Evolutionary conservation across 2,329 filamentous ascomycete species (phyloP), one percentile per base, ranked within the genome.

Genomic region (Coniochaeta hoffmannii): DNA sequence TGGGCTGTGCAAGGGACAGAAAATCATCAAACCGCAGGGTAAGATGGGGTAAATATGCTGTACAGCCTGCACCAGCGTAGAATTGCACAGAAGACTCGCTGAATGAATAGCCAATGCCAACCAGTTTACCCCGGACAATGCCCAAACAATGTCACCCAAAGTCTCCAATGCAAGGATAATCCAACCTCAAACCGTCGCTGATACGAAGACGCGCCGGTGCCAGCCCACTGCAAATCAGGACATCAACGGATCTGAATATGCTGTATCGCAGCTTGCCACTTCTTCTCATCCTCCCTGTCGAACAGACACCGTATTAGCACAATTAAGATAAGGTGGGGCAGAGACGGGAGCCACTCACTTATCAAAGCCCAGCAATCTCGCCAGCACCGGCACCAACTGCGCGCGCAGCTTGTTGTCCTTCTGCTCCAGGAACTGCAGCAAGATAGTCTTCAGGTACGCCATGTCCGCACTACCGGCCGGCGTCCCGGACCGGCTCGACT

Each of bases 351-450:
- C 12, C 19, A 77, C 86, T 73, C 73, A 88, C 85, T 84, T 83
- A 71, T 90, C 86, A 72, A 93, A 90, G 60, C 84, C 82, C 65
- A 94, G 72, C 66, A 93, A 72, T 78, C 88, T 86, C 30, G 86
- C 86, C 63, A 94, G 69, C 32, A 92, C 88, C 1, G 88, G 88
- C 55, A 94, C 86, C 60, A 93, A 76, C 74, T 90, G 87, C 59
- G 83, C 79, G 63, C 90, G 82, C 63, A 89, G 75, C 73, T 83
- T 88, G 68, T 86, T 88, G 66, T 93, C 89, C 72, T 85, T 89
- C 62, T 89, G 85, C 74, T 92, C 87, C 60, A 94, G 69, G 68
- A 93, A 93, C 69, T 92, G 88, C 61, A 94, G 71, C 62, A 94
- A 70, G 55, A 93, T 88, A 9, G 89, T 91, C 77, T 91, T 92